Evolutionary conservation across 1,139 yeast genomes (phyloP), one percentile per base, ranked within the genome.

Genomic region (Suhomyces bribrorum): DNA sequence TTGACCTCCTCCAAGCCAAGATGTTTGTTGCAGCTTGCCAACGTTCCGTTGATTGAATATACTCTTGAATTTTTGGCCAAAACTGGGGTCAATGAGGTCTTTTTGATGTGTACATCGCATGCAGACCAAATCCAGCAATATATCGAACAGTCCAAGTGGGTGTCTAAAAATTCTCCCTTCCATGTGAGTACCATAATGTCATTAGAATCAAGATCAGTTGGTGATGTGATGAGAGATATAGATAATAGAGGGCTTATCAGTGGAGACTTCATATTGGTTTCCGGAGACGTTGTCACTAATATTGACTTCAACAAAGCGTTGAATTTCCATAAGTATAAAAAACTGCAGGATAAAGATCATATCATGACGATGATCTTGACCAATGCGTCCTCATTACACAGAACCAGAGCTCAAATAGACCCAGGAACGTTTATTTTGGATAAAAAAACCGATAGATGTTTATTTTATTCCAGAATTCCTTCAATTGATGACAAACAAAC

Each of bases 181-280:
- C 75, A 77, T 41, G 73, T 92, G 31, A 79, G 80, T 35, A 83
- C 94, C 3, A 77, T 92, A 37, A 77, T 86, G 72, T 79, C 95
- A n/a, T 79, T 89, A 31, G 97, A 90, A 59, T 83, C 94, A 12
- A 72, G 90, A 59, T 86, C 96, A 14, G 95, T 90, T 5, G 98
- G 98, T 48, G 98, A 92, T 66, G 95, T 95, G 22, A 85, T 92
- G 95, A 77, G 98, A 60, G 97, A 90, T 58, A 69, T 92, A 46
- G 98, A 92, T 61, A 83, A 87, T 45, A 75, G 95, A 56, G 96
- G 97, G 2, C 66, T 90, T 43, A 87, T 92, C 40, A 79, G 86
- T 3, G 88, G 94, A 11, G 99, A 92, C 62, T 92, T 92, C 54
- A 67, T 94, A 44, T 73, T 92, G 30, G 86, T 94, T 29, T 81